These are phyloP conservation scores for Boletus subparvulus DNA, from an alignment of 768 basidiomycete genomes.

Conservation along the genomic window DNA sequence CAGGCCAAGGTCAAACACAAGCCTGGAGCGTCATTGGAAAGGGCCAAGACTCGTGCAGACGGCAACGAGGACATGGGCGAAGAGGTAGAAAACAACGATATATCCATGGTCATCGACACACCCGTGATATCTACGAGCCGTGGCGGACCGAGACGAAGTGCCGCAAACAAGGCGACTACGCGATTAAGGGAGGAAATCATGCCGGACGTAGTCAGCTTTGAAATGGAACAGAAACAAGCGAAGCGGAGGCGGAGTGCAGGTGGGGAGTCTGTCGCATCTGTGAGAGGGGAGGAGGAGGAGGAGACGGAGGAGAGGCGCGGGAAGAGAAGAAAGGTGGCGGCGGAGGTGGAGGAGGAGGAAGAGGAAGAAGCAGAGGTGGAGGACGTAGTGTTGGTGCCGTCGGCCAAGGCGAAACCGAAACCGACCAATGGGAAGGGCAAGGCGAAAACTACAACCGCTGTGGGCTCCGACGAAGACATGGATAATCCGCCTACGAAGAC, in stretches of 20 bases:
- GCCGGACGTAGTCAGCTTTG: slow-evolving; percentile 72
- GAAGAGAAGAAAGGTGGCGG: slow-evolving; percentile 21
- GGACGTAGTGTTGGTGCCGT: slow-evolving; percentile 12
- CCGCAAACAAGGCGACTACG: slow-evolving; percentile 49
- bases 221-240: slow-evolving; percentile 58
- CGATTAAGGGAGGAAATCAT: slow-evolving; percentile 56
- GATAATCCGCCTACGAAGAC: background rate
- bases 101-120: slow-evolving; percentile 12
- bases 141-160: slow-evolving; percentile 45
- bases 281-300: slow-evolving; percentile 9
- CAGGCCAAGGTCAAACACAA: slow-evolving; percentile 5
- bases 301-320: slow-evolving; percentile 19
- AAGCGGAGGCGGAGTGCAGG: slow-evolving; percentile 34
- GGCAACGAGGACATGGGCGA: background rate
- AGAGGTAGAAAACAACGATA: background rate
- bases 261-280: slow-evolving; percentile 25
- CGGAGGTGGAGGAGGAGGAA: slow-evolving; percentile 13
- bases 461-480: slow-evolving; percentile 6
- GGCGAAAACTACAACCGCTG: background rate
- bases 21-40: background rate
- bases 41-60: background rate
- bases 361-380: slow-evolving; percentile 29
- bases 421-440: slow-evolving; percentile 7
- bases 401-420: slow-evolving; percentile 15
- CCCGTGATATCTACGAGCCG: slow-evolving; percentile 15